A percentile compares a stretch with the other conserved stretches of the same genome.
Conservation (phyloP, 495 filamentous ascomycete species). For the Jackrogersella minutella region DNA sequence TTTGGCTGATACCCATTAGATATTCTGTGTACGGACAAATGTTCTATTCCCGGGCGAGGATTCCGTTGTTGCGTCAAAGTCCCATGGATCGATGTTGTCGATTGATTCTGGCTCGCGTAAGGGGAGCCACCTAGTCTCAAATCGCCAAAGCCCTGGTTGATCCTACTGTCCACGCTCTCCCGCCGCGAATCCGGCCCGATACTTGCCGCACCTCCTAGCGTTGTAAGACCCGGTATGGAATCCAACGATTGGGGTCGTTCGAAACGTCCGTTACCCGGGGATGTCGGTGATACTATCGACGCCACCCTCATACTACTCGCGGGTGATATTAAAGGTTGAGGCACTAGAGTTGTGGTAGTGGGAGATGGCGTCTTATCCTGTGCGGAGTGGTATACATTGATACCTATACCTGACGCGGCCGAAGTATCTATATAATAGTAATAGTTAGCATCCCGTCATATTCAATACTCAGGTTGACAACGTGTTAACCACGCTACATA, state of each 20-base stretch:
- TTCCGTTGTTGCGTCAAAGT: conserved; percentile 61
- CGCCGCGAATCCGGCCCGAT: conserved; percentile 63
- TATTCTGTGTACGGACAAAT: conserved; percentile 59
- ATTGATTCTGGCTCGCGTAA: conserved; percentile 79
- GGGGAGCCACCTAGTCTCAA: conserved; percentile 73
- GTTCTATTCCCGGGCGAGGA: conserved; percentile 54
- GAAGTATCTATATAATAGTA: conserved; percentile 57
- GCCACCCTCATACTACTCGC: conserved; percentile 63
- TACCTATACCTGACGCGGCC: conserved; percentile 55
- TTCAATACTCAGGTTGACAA: conserved; percentile 1
- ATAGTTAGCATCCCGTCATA: conserved; percentile 28
- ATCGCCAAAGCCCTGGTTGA: conserved; percentile 74
- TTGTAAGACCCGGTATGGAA: conserved; percentile 41
- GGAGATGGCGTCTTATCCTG: conserved; percentile 64
- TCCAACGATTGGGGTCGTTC: conserved; percentile 57
- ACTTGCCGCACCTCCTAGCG: conserved; percentile 32
- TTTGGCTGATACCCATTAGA: conserved; percentile 70
- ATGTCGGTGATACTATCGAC: conserved; percentile 64
- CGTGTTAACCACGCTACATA: conserved; percentile 41
- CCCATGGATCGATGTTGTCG: conserved; percentile 73
- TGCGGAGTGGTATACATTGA: conserved; percentile 55
- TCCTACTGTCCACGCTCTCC: conserved; percentile 79
- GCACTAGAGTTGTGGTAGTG: conserved; percentile 49
- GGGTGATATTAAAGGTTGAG: conserved; percentile 57
- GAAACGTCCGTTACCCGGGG: conserved; percentile 51